Evolutionary conservation across 148 eudicot genomes (phyloP).

Genomic region (Rhododendron molle): DNA sequence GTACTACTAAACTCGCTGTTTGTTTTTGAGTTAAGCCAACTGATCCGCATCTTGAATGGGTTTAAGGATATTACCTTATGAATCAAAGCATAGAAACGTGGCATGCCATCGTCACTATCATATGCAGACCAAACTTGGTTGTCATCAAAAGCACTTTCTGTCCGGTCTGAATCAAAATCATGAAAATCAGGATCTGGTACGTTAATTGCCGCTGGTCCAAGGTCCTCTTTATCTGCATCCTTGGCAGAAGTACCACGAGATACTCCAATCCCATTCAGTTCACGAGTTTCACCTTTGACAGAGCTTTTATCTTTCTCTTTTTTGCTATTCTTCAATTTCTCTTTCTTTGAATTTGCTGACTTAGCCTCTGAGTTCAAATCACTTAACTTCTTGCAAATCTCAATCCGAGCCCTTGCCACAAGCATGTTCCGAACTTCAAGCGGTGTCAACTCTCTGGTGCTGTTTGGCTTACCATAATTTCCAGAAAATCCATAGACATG

Average conservation of each 20-base stretch:
- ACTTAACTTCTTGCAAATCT: constrained; percentile 34
- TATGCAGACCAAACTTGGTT: constrained; percentile 61
- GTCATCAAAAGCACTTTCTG: constrained; percentile 40
- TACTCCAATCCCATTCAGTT: constrained; percentile 20
- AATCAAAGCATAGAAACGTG: constrained; percentile 49
- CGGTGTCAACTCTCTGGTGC: constrained; percentile 38
- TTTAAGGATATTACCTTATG: constrained; percentile 38
- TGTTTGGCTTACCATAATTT: constrained; percentile 18
- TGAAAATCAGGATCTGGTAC: constrained; percentile 67
- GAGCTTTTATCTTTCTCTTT: constrained; percentile 22
- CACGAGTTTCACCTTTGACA: constrained; percentile 8
- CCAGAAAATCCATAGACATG: constrained; percentile 20
- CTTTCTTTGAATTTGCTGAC: constrained; percentile 24
- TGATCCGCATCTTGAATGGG: constrained; percentile 40
- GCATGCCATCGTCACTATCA: constrained; percentile 61
- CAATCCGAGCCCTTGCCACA: constrained; percentile 41
- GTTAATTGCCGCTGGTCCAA: constrained; percentile 19
- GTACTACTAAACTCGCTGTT: constrained; percentile 36
- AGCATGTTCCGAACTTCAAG: constrained; percentile 44
- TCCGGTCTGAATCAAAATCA: constrained; percentile 45
- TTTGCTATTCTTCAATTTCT: constrained; percentile 26
- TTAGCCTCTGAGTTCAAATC: constrained; percentile 36
- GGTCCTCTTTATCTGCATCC: constrained; percentile 10
- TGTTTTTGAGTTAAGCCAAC: constrained; percentile 55
- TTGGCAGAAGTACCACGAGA: constrained; percentile 14